Percentiles rank a stretch among this genome's conserved stretches.
phyloP scores from a whole-genome alignment of 2,329 filamentous ascomycete genomes.

The Zymoseptoria brevis region DNA sequence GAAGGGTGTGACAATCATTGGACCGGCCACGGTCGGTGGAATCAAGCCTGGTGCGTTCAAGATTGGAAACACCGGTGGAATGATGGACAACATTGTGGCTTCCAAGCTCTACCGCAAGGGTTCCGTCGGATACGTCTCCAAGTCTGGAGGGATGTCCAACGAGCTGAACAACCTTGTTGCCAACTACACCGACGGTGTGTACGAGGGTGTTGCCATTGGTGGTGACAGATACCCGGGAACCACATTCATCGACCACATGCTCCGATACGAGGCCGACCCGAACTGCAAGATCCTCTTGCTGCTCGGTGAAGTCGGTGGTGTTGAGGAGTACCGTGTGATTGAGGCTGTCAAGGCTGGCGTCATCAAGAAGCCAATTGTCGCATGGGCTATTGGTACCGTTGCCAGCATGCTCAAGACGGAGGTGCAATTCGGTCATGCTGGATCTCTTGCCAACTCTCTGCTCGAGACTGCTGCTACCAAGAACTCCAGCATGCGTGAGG shows the following conservation, averaged over 20 bases:
- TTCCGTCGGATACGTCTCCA: conserved; percentile 98
- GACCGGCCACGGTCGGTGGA: conserved; percentile 94
- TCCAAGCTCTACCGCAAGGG: conserved; percentile 99
- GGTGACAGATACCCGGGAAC: conserved; percentile 98
- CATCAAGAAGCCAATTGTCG: conserved; percentile 98
- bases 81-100: conserved; percentile 99
- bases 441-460: conserved; percentile 97
- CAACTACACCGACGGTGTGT: conserved; percentile 93
- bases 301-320: conserved; percentile 96
- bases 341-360: conserved; percentile 89
- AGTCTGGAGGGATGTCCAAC: conserved; percentile 99
- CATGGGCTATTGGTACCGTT: conserved; percentile 98
- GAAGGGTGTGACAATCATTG: conserved; percentile 99
- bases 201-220: conserved; percentile 98
- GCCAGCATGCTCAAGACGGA: conserved; percentile 99
- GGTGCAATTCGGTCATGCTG: conserved; percentile 98
- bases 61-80: conserved; percentile 99
- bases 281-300: conserved; percentile 96
- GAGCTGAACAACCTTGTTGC: conserved; percentile 99
- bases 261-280: conserved; percentile 92
- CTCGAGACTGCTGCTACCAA: conserved; percentile 94
- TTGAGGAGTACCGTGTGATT: conserved; percentile 99
- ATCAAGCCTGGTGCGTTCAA: conserved; percentile 99
- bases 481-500: conserved; percentile 95
- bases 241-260: conserved; percentile 97